Percentiles rank a stretch among this genome's conserved stretches.
These are phyloP conservation scores for Salicornia ramosissima DNA, from an alignment of 148 eudicot species.

Conservation along the genomic window DNA sequence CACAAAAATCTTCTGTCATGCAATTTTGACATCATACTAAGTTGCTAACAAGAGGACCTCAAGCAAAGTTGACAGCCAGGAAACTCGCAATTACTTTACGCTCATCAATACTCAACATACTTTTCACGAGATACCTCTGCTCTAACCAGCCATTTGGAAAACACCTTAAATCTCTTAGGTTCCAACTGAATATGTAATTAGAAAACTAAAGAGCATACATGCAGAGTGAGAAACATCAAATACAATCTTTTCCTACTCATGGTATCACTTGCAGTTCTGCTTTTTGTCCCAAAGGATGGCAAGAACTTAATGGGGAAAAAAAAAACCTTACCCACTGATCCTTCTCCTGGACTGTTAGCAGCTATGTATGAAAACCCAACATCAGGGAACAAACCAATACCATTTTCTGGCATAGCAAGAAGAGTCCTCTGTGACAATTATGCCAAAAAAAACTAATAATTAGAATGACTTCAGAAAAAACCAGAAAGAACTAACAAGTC, in stretches of 20 bases:
- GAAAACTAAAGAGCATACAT: background rate
- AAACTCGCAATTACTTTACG: background rate
- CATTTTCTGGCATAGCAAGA: conserved; percentile 98
- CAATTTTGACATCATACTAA: background rate
- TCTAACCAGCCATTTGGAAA: background rate
- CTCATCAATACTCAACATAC: background rate
- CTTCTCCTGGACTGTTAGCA: conserved; percentile 86
- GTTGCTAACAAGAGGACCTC: background rate
- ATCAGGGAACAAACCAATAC: conserved; percentile 96
- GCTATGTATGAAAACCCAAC: conserved; percentile 95
- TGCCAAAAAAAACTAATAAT: background rate
- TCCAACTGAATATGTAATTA: background rate
- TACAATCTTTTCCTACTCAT: background rate
- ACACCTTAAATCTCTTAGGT: background rate
- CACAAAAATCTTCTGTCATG: too few species aligned
- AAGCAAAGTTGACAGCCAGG: background rate
- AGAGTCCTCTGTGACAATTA: conserved; percentile 59
- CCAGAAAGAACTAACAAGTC: background rate
- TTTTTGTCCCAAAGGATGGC: background rate
- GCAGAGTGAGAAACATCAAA: background rate
- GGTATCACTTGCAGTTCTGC: background rate
- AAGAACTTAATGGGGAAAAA: background rate
- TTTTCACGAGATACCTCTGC: background rate
- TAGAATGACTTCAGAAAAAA: background rate
- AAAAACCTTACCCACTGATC: conserved; percentile 69